phyloP scores from a whole-genome alignment of 148 eudicot genomes.

The Rhododendron williamsianum region DNA sequence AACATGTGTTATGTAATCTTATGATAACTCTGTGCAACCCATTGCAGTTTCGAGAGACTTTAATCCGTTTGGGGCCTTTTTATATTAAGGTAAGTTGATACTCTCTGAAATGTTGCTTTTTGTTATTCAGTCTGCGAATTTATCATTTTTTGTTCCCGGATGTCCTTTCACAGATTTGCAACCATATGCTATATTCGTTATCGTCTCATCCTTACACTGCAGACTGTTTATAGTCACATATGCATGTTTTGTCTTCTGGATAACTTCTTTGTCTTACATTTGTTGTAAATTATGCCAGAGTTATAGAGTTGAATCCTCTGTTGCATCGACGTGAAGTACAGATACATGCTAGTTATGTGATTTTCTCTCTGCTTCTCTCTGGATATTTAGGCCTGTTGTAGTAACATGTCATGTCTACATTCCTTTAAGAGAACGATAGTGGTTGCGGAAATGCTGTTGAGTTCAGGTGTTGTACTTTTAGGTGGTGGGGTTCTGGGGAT shows the following conservation, averaged over 20 bases:
- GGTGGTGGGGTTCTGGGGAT: neutral
- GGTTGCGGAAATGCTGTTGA: neutral
- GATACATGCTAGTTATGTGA: neutral
- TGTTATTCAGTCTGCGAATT: neutral
- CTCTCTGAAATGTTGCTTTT: neutral
- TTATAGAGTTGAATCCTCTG: neutral
- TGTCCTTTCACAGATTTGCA: neutral
- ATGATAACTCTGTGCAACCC: slow-evolving; percentile 2
- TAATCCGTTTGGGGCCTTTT: slow-evolving; percentile 87
- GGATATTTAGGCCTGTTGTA: neutral
- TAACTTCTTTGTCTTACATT: neutral
- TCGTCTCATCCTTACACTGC: neutral
- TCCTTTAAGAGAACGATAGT: neutral
- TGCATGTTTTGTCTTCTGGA: neutral
- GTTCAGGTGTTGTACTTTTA: neutral
- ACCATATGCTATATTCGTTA: neutral
- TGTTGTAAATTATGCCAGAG: neutral
- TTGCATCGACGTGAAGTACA: neutral
- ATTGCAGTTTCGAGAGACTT: slow-evolving; percentile 88
- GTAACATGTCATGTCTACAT: neutral
- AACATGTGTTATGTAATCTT: neutral
- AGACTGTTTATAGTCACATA: neutral
- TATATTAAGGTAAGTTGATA: slow-evolving; percentile 72
- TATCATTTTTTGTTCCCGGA: neutral
- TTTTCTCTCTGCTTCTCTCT: neutral